phyloP scores from a whole-genome alignment of 169 alveolate species.

The Plasmodium cynomolgi region DNA sequence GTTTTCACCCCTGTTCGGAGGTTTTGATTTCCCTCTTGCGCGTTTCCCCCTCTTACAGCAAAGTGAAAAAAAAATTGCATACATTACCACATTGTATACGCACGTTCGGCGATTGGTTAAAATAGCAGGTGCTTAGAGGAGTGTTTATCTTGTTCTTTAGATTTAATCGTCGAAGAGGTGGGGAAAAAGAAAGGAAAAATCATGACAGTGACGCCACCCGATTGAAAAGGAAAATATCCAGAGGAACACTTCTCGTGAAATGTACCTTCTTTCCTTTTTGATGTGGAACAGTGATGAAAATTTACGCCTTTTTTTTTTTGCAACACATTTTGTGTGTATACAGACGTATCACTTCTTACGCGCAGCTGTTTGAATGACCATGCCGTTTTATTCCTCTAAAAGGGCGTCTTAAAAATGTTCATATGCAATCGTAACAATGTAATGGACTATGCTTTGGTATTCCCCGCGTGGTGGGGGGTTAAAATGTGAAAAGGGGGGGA shows the following conservation, averaged over 20 bases:
- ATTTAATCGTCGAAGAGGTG: neutral
- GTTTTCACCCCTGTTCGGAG: neutral
- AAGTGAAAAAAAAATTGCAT: neutral
- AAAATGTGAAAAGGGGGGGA: neutral
- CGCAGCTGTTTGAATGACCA: neutral
- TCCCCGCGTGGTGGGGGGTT: neutral
- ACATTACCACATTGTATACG: neutral
- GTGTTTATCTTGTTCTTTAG: neutral
- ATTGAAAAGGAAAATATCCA: neutral
- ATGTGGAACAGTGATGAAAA: neutral
- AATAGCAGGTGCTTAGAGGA: neutral
- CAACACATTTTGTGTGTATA: neutral
- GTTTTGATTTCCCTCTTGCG: neutral
- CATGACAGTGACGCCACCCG: neutral
- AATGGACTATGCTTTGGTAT: neutral
- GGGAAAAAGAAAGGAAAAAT: neutral
- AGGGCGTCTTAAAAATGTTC: neutral
- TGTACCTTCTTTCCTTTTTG: neutral
- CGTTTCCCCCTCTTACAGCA: neutral
- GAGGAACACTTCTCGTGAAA: neutral
- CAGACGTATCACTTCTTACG: neutral
- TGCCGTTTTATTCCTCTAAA: neutral
- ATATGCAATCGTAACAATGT: neutral
- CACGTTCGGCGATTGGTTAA: neutral
- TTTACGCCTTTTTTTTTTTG: neutral